Conservation (phyloP, 176 grass and related monocot genomes). For the Aegilops sharonensis region DNA sequence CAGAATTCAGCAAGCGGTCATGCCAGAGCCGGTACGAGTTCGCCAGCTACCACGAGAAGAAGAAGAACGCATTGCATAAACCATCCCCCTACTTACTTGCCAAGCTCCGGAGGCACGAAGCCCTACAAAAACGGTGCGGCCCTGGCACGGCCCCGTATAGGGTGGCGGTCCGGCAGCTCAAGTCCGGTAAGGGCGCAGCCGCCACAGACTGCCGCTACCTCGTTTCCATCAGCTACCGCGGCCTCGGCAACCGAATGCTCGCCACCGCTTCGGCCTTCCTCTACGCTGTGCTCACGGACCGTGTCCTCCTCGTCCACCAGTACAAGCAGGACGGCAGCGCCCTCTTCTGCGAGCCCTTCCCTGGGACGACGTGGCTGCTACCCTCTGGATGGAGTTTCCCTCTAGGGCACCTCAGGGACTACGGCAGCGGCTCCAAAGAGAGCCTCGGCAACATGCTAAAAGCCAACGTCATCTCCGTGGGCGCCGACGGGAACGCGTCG, state of each 20-base stretch:
- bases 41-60: conserved; percentile 19
- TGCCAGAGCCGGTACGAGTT: conserved; percentile 36
- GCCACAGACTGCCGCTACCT: conserved; percentile 56
- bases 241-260: conserved; percentile 73
- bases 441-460: conserved; percentile 8
- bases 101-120: conserved; percentile 59
- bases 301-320: neutral
- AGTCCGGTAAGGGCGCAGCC: neutral
- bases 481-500: neutral
- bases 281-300: neutral
- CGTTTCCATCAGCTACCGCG: conserved; percentile 53
- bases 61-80: conserved; percentile 10
- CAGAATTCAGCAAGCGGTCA: conserved; percentile 28
- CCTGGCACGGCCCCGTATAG: conserved; percentile 50
- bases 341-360: conserved; percentile 14
- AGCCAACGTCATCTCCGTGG: neutral
- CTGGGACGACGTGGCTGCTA: conserved; percentile 58
- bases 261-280: neutral
- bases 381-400: conserved; percentile 34
- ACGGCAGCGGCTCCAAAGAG: neutral
- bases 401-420: neutral
- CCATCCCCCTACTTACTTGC: conserved; percentile 50
- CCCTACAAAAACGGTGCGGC: conserved; percentile 67
- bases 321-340: neutral
- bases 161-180: conserved; percentile 29